Conservation (phyloP, 768 basidiomycete species). For the Auriscalpium vulgare region DNA sequence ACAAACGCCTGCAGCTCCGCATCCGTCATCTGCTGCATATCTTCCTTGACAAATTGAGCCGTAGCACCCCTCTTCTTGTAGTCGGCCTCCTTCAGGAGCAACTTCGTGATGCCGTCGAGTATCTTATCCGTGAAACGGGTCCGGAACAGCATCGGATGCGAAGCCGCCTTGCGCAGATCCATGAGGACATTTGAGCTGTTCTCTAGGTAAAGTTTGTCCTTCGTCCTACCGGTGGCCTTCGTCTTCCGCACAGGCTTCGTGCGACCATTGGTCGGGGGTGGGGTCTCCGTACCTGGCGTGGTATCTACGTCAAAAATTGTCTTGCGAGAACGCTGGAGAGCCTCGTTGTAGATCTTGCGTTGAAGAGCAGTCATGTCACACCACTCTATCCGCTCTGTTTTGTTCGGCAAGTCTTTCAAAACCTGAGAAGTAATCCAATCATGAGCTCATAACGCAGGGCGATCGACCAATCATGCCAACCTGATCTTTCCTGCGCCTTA, state of each 20-base stretch:
- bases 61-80: conserved; percentile 78
- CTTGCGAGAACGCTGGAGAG: conserved; percentile 77
- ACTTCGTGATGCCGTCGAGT: conserved; percentile 67
- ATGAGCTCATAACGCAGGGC: not conserved
- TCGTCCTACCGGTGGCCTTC: conserved; percentile 36
- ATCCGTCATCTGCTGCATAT: conserved; percentile 98
- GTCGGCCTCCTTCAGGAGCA: conserved; percentile 84
- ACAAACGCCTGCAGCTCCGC: conserved; percentile 88
- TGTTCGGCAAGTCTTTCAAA: conserved; percentile 85
- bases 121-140: conserved; percentile 71
- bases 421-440: conserved; percentile 42
- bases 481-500: conserved; percentile 95
- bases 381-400: conserved; percentile 90
- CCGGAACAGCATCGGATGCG: conserved; percentile 95
- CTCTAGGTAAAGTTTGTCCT: conserved; percentile 63
- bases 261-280: conserved; percentile 19
- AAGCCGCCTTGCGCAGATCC: conserved; percentile 94
- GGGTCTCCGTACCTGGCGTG: conserved; percentile 24
- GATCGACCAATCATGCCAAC: conserved; percentile 26
- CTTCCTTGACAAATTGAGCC: conserved; percentile 86
- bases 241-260: conserved; percentile 38
- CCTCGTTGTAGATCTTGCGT: conserved; percentile 75
- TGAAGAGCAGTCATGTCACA: conserved; percentile 88
- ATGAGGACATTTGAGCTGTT: conserved; percentile 92
- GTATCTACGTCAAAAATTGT: conserved; percentile 52